Percentiles rank a stretch among this genome's conserved stretches.
Evolutionary conservation across 306 rosid genomes (phyloP).

Genomic region (Boehmeria nivea): DNA sequence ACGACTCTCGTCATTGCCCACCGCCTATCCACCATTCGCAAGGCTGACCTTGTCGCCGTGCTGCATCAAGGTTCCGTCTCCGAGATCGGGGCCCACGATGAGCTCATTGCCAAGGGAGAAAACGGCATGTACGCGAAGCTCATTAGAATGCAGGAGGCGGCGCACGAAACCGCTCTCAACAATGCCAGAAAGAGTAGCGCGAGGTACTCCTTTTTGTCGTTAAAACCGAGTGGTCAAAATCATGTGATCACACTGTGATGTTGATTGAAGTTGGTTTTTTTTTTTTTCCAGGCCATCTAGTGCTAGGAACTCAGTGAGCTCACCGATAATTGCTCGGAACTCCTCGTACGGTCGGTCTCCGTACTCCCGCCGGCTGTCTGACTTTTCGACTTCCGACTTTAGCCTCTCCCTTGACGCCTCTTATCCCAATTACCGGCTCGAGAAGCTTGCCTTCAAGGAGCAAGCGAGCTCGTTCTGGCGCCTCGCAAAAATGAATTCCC

Average conservation of each 20-base stretch:
- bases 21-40: constrained; percentile 88
- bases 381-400: constrained; percentile 93
- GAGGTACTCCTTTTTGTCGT: constrained; percentile 36
- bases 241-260: no score
- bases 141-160: constrained; percentile 83
- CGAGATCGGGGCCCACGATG: constrained; percentile 96
- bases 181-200: constrained; percentile 99
- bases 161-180: constrained; percentile 83
- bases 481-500: constrained; percentile 97
- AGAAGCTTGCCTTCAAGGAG: constrained; percentile 86
- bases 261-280: constrained; percentile 12
- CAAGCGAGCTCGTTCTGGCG: constrained; percentile 99
- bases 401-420: constrained; percentile 80
- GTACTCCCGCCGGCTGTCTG: constrained; percentile 92
- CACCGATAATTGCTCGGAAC: constrained; percentile 90
- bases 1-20: constrained; percentile 90
- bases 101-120: constrained; percentile 78
- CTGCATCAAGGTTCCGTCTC: constrained; percentile 78
- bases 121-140: constrained; percentile 94
- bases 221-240: no score
- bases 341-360: constrained; percentile 98
- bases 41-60: constrained; percentile 88
- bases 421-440: constrained; percentile 71
- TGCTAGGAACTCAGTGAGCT: constrained; percentile 98
- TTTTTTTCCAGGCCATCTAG: constrained; percentile 81